Percentiles rank a stretch among this genome's conserved stretches.
These are phyloP conservation scores for Ophiocordyceps robertsii DNA, from an alignment of 2,329 filamentous ascomycete genomes.

Conservation along the genomic window DNA sequence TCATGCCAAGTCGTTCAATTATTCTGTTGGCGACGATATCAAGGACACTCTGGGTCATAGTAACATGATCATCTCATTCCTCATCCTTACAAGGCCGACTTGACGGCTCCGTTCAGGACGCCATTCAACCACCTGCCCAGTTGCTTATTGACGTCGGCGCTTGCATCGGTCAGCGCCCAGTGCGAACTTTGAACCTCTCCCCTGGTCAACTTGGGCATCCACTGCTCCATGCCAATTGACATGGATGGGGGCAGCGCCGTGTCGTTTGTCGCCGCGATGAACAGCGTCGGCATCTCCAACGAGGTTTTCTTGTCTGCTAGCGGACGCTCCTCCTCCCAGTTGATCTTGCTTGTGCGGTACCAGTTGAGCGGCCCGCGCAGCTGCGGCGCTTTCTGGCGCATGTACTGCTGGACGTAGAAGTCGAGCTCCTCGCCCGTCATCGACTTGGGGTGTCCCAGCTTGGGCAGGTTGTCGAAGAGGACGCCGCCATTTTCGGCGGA, in stretches of 20 bases:
- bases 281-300: constrained; percentile 54
- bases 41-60: not conserved
- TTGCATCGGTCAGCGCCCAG: constrained; percentile 70
- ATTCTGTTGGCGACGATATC: not conserved
- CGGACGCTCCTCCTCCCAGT: constrained; percentile 60
- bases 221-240: constrained; percentile 55
- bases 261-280: constrained; percentile 62
- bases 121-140: constrained; percentile 53
- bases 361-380: constrained; percentile 74
- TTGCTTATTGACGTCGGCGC: constrained; percentile 54
- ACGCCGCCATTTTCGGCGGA: constrained; percentile 46
- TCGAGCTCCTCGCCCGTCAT: constrained; percentile 58
- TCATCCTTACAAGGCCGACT: constrained; percentile 12
- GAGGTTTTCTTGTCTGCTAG: constrained; percentile 42
- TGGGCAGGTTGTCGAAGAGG: constrained; percentile 43
- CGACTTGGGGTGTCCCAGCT: constrained; percentile 39
- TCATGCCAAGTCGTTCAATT: not conserved
- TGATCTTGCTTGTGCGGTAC: constrained; percentile 65
- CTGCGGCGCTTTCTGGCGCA: constrained; percentile 40
- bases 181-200: constrained; percentile 57
- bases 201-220: constrained; percentile 50
- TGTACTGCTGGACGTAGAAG: constrained; percentile 62
- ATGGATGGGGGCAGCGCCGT: constrained; percentile 58
- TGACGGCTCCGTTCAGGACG: constrained; percentile 11
- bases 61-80: not conserved